These are phyloP conservation scores for Lepidium africanum DNA, from an alignment of 345 rosid species.

Conservation along the genomic window DNA sequence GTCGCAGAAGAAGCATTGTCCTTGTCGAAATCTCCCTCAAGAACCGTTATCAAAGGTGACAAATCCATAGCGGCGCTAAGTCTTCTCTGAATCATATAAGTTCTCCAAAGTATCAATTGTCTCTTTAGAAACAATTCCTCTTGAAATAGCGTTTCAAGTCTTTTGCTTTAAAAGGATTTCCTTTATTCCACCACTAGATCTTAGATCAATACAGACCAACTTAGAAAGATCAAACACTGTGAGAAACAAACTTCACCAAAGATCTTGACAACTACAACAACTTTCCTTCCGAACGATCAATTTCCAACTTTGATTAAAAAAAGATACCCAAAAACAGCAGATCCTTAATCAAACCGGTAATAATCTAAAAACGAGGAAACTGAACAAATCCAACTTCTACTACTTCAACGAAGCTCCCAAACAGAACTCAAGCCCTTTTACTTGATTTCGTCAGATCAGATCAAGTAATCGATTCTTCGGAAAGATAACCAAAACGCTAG, in stretches of 20 bases:
- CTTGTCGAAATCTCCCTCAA: constrained; percentile 43
- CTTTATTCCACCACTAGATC: neutral
- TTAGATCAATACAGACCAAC: constrained; percentile 8
- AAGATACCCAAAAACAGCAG: constrained; percentile 12
- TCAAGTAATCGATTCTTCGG: constrained; percentile 13
- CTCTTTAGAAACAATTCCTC: neutral
- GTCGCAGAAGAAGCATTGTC: constrained; percentile 28
- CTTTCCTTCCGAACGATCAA: constrained; percentile 2
- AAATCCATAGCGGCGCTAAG: constrained; percentile 57
- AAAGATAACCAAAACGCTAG: neutral
- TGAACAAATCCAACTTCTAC: constrained; percentile 10
- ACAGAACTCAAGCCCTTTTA: constrained; percentile 10
- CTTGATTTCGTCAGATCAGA: neutral
- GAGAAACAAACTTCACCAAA: constrained; percentile 9
- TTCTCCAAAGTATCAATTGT: too few species aligned
- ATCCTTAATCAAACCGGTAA: constrained; percentile 5
- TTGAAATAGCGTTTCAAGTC: neutral
- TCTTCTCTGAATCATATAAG: constrained; percentile 30
- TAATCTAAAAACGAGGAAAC: neutral
- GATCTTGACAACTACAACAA: neutral
- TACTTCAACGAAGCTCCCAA: constrained; percentile 1
- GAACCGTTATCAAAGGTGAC: constrained; percentile 38
- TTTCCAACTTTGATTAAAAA: constrained; percentile 10
- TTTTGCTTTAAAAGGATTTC: neutral
- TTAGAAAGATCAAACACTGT: neutral